phyloP scores from a whole-genome alignment of 371 early-diverging fungal species.

The Mucor plumbeus region DNA sequence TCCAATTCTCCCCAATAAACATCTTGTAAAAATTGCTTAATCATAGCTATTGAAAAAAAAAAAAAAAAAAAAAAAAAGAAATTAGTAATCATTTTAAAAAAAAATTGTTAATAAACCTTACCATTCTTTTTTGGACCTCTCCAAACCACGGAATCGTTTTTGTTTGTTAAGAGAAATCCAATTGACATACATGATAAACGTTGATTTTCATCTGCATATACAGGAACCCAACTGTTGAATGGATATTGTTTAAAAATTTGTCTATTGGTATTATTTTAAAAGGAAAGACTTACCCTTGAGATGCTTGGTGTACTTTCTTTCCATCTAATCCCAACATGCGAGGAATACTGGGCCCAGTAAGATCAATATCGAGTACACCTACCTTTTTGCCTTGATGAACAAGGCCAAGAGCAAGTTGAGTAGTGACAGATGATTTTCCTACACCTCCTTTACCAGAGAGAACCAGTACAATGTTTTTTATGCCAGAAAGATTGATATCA shows the following conservation, averaged over 20 bases:
- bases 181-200: constrained; percentile 82
- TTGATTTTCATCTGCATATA: constrained; percentile 80
- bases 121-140: constrained; percentile 93
- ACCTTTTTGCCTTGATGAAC: constrained; percentile 64
- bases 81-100: not conserved
- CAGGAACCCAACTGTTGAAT: constrained; percentile 83
- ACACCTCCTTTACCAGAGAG: constrained; percentile 97
- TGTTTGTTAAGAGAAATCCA: constrained; percentile 81
- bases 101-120: constrained; percentile 26
- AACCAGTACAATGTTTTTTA: constrained; percentile 81
- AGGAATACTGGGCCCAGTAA: constrained; percentile 93
- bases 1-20: constrained; percentile 89
- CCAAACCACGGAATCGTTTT: constrained; percentile 94
- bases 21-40: constrained; percentile 90
- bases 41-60: constrained; percentile 64
- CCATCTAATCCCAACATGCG: constrained; percentile 83
- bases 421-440: constrained; percentile 83
- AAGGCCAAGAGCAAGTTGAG: constrained; percentile 69
- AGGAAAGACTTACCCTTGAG: constrained; percentile 69
- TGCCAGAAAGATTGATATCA: constrained; percentile 37
- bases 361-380: constrained; percentile 93
- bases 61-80: not conserved
- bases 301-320: constrained; percentile 77
- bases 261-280: no score
- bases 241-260: no score